These are phyloP conservation scores for Aureobasidium namibiae DNA, from an alignment of 2,329 filamentous ascomycete species.

Conservation along the genomic window DNA sequence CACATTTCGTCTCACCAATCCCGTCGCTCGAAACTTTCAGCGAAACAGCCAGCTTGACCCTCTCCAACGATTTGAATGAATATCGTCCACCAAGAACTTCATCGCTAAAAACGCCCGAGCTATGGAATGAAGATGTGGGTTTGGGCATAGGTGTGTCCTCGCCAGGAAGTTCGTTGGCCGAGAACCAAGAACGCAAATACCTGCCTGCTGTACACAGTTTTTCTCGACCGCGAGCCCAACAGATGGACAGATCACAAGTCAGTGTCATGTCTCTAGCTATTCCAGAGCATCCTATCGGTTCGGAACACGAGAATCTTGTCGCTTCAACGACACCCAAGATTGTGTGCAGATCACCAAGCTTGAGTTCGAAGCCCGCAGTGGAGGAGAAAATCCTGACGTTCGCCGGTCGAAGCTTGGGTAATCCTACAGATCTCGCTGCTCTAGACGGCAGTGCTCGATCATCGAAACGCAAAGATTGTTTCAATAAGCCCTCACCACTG, in stretches of 20 bases:
- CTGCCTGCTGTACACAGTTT: constrained; percentile 17
- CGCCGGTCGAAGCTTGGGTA: constrained; percentile 18
- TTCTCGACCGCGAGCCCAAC: constrained; percentile 16
- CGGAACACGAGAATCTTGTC: background rate
- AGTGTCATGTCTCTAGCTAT: background rate
- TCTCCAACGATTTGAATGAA: background rate
- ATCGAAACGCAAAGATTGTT: background rate
- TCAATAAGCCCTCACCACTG: background rate
- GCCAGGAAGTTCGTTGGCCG: background rate
- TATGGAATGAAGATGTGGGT: background rate
- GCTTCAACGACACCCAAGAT: constrained; percentile 16
- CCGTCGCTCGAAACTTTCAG: background rate
- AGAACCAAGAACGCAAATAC: background rate
- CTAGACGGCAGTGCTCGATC: constrained; percentile 17
- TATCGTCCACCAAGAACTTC: background rate
- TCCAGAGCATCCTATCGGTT: background rate
- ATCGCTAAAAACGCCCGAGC: background rate
- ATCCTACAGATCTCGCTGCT: constrained; percentile 19
- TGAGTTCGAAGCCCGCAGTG: constrained; percentile 3
- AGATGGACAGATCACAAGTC: background rate
- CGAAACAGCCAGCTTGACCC: background rate
- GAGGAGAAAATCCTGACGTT: constrained; percentile 16
- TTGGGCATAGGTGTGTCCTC: background rate
- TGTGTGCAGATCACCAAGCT: constrained; percentile 16
- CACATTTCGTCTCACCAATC: background rate